A percentile compares a stretch with the other conserved stretches of the same genome.
These are phyloP conservation scores for Erodium trifolium DNA, from an alignment of 441 rosid species.

Conservation along the genomic window DNA sequence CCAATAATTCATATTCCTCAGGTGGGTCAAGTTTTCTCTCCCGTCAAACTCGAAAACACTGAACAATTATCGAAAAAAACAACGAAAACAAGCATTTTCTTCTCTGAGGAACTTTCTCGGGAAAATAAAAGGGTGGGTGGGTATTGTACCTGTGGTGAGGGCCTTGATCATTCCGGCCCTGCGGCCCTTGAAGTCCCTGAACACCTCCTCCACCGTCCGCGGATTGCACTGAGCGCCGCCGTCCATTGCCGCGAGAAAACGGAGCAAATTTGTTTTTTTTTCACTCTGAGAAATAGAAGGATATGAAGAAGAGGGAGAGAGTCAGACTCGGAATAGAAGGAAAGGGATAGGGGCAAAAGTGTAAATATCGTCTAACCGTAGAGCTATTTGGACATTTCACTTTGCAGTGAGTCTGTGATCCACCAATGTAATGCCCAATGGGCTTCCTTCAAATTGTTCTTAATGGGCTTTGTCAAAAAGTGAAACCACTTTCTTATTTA, in stretches of 20 bases:
- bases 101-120: neutral
- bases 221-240: slow-evolving; percentile 43
- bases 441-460: too few relatives aligned
- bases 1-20: neutral
- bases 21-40: neutral
- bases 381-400: neutral
- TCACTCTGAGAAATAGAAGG: neutral
- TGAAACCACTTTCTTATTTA: too few relatives aligned
- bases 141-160: slow-evolving; percentile 41
- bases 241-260: slow-evolving; percentile 10
- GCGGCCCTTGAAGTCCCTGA: slow-evolving; percentile 63
- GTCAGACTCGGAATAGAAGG: neutral
- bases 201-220: slow-evolving; percentile 64
- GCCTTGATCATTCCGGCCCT: slow-evolving; percentile 60
- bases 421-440: too few relatives aligned
- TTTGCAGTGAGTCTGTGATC: too few relatives aligned
- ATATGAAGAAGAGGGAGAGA: neutral
- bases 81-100: too few relatives aligned
- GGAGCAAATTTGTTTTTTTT: neutral
- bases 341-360: neutral
- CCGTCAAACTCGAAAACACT: neutral
- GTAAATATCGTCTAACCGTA: neutral
- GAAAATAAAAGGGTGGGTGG: neutral
- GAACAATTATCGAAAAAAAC: too few relatives aligned
- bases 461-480: too few relatives aligned